Evolutionary conservation across 352 stramenopile species (phyloP).

Genomic region (Phytophthora capsici): DNA sequence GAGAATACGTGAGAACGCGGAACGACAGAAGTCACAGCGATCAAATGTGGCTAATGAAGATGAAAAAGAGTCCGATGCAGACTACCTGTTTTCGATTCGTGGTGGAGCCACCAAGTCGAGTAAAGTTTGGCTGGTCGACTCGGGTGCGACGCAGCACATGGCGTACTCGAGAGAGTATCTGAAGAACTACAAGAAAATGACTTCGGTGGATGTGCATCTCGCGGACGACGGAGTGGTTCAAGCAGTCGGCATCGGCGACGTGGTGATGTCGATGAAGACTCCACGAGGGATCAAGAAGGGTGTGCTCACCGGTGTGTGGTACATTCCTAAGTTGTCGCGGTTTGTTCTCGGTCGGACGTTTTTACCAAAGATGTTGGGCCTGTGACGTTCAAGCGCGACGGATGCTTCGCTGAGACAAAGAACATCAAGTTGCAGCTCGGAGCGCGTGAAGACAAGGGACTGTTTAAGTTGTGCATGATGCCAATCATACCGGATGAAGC

Average conservation of each 20-base stretch:
- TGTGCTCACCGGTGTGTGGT: conserved; percentile 17
- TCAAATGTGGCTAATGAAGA: no score
- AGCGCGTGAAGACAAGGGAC: conserved; percentile 15
- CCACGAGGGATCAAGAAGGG: conserved; percentile 9
- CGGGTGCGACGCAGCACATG: conserved; percentile 37
- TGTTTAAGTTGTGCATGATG: conserved; percentile 25
- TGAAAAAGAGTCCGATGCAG: conserved; percentile 2
- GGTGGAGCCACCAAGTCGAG: conserved; percentile 6
- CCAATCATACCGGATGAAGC: conserved; percentile 8
- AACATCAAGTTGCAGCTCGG: conserved; percentile 9
- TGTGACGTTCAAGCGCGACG: conserved; percentile 15
- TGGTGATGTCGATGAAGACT: background rate
- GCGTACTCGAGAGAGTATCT: conserved; percentile 23
- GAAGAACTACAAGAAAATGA: conserved; percentile 22
- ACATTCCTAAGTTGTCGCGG: conserved; percentile 18
- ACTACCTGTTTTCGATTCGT: conserved; percentile 21
- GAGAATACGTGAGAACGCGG: no score
- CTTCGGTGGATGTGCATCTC: conserved; percentile 18
- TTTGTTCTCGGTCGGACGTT: conserved; percentile 14
- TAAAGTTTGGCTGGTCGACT: conserved; percentile 31
- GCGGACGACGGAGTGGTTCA: conserved; percentile 25
- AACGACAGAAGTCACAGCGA: no score
- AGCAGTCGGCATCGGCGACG: background rate
- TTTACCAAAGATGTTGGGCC: conserved; percentile 22
- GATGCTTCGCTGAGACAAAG: conserved; percentile 13